A percentile compares a stretch with the other conserved stretches of the same genome.
phyloP scores from a whole-genome alignment of 768 basidiomycete genomes.

The Psilocybe azurescens region DNA sequence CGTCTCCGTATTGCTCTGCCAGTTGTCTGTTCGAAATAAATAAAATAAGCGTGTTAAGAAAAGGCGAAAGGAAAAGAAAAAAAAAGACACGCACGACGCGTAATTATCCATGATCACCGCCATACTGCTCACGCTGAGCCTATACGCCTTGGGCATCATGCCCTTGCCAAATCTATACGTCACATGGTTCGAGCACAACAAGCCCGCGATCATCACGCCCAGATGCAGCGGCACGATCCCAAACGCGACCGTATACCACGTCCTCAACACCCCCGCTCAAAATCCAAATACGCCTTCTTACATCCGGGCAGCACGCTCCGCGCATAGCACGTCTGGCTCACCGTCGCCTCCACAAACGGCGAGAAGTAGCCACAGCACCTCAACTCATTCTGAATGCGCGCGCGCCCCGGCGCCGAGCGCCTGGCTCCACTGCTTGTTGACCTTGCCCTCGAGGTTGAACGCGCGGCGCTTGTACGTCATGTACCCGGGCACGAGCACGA shows the following conservation, averaged over 20 bases:
- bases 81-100: slow-evolving; percentile 59
- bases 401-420: slow-evolving; percentile 56
- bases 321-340: slow-evolving; percentile 76
- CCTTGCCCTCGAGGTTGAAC: slow-evolving; percentile 72
- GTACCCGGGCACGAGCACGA: slow-evolving; percentile 80
- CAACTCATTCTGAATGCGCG: slow-evolving; percentile 76
- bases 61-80: background rate
- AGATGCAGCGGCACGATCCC: slow-evolving; percentile 72
- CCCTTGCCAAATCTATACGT: slow-evolving; percentile 91
- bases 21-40: slow-evolving; percentile 52
- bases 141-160: slow-evolving; percentile 86
- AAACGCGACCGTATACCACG: slow-evolving; percentile 76
- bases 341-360: slow-evolving; percentile 81
- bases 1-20: slow-evolving; percentile 70
- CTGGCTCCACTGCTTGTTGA: slow-evolving; percentile 77
- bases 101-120: slow-evolving; percentile 87
- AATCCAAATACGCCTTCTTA: slow-evolving; percentile 66
- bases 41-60: background rate
- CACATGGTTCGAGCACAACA: slow-evolving; percentile 83
- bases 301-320: slow-evolving; percentile 76
- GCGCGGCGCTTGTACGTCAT: slow-evolving; percentile 69
- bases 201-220: slow-evolving; percentile 60
- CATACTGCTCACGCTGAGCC: slow-evolving; percentile 73
- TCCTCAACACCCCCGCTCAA: slow-evolving; percentile 58
- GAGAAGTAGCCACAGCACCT: slow-evolving; percentile 82